phyloP scores from a whole-genome alignment of 176 grass and related monocot species.

The Eragrostis nindensis region DNA sequence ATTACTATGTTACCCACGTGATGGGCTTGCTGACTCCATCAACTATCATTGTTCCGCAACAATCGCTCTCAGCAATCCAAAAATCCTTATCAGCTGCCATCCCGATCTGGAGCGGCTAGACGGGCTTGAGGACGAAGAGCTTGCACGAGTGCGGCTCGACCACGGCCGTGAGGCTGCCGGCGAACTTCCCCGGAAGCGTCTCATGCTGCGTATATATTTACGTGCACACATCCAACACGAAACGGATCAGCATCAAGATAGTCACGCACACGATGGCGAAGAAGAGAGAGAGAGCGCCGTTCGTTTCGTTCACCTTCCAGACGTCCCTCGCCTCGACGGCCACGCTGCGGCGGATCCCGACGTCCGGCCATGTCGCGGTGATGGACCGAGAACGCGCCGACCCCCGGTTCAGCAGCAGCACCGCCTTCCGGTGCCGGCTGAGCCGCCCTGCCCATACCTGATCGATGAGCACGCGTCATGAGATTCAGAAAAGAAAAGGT shows the following conservation, averaged over 20 bases:
- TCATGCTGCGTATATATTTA: constrained; percentile 44
- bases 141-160: constrained; percentile 64
- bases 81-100: too few relatives aligned
- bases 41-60: too few relatives aligned
- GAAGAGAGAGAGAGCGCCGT: too few relatives aligned
- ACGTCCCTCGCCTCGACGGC: constrained; percentile 58
- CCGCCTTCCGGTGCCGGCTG: constrained; percentile 48
- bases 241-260: neutral
- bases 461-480: neutral
- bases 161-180: constrained; percentile 40
- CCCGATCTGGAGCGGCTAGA: neutral
- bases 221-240: too few relatives aligned
- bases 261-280: neutral
- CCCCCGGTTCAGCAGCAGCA: constrained; percentile 67
- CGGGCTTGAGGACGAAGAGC: constrained; percentile 64
- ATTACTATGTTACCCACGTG: too few relatives aligned
- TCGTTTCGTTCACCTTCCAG: constrained; percentile 49
- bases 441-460: constrained; percentile 75
- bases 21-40: too few relatives aligned
- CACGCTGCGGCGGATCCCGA: constrained; percentile 50
- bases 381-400: neutral
- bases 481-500: neutral
- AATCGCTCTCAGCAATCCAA: too few relatives aligned
- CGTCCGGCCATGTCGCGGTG: constrained; percentile 50
- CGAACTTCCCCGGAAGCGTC: constrained; percentile 49